These are phyloP conservation scores for Trypanosoma grayi DNA, from an alignment of 208 protist species.

Conservation along the genomic window DNA sequence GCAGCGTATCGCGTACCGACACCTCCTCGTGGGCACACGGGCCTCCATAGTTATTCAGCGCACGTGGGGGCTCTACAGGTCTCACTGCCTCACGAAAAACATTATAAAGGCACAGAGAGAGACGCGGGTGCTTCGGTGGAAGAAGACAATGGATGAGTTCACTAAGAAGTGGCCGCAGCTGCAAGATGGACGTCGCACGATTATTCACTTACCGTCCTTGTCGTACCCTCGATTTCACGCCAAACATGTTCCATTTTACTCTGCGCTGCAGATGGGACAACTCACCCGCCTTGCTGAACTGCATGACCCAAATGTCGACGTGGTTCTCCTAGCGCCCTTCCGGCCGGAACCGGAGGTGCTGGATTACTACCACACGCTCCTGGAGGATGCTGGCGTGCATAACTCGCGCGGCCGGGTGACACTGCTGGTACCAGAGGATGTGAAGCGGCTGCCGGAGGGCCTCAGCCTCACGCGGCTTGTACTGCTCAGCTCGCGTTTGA, in stretches of 20 bases:
- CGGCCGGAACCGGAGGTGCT: conserved; percentile 75
- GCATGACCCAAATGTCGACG: conserved; percentile 70
- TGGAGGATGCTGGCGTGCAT: conserved; percentile 61
- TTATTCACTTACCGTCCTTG: conserved; percentile 88
- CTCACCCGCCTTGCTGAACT: conserved; percentile 83
- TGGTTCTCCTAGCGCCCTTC: conserved; percentile 78
- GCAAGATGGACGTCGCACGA: conserved; percentile 43
- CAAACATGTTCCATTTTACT: conserved; percentile 78
- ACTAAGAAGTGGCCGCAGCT: conserved; percentile 61
- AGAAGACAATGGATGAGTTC: conserved; percentile 84
- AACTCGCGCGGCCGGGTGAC: conserved; percentile 62
- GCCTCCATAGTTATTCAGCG: conserved; percentile 84
- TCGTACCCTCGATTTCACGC: conserved; percentile 79
- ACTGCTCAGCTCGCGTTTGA: conserved; percentile 66
- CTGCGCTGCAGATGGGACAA: conserved; percentile 71
- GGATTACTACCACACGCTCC: conserved; percentile 73
- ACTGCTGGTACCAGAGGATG: conserved; percentile 82
- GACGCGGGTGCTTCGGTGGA: conserved; percentile 62
- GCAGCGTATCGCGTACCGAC: conserved; percentile 75
- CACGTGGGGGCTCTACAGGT: conserved; percentile 75
- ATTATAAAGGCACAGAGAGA: conserved; percentile 59
- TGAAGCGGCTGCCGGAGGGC: conserved; percentile 50
- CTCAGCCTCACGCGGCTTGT: conserved; percentile 79
- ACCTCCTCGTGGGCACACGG: conserved; percentile 72
- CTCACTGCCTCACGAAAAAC: conserved; percentile 67